Base-by-base conservation (phyloP, 2,329 filamentous ascomycete genomes). In the Xylariomycetidae sp. region DNA sequence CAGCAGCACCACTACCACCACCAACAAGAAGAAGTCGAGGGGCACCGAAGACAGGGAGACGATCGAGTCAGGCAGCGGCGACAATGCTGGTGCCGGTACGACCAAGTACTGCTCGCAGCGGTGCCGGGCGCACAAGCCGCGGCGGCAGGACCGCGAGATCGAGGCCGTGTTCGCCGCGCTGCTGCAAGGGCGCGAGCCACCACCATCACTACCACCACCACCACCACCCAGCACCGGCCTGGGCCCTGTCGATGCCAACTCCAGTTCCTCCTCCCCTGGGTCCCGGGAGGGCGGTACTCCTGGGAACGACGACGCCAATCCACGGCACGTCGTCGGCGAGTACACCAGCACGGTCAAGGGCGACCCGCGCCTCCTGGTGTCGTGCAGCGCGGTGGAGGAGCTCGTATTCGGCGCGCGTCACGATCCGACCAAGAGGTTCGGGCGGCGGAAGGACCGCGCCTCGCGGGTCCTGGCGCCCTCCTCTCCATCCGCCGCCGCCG, bases 91-190 rank as follows among this genome's bases (percentile, higher is more conserved):
- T 31, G 12, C 36, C 65, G n/a, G n/a, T n/a, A n/a, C n/a, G n/a
- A n/a, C n/a, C n/a, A 76, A 74, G 40, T 79, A 76, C 57, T 79
- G 75, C 56, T 79, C 74, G 0, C 58, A 65, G 28, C 58, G 68
- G 23, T 79, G 74, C 43, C 61, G 71, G 14, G 61, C 60, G 20
- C 61, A 62, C 23, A 77, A 75, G 46, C 69, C 68, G 0, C 60
- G 65, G 0, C 58, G 58, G 6, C 39, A 65, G 10, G 74, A 77
- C 44, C 60, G 63, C 3, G 64, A 65, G 35, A 73, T 79, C 26
- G 74, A 78, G 50, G 53, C 50, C 6, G 60, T 60, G 0, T 73
- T 77, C 34, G 60, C 65, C 2, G 44, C 43, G 7, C 47, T 64
- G 14, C 39, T 67, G 5, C 25, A 25, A 13, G 25, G 33, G 17